Evolutionary conservation across 805 yeast genomes (phyloP).

Genomic region (Geotrichum ghanense): DNA sequence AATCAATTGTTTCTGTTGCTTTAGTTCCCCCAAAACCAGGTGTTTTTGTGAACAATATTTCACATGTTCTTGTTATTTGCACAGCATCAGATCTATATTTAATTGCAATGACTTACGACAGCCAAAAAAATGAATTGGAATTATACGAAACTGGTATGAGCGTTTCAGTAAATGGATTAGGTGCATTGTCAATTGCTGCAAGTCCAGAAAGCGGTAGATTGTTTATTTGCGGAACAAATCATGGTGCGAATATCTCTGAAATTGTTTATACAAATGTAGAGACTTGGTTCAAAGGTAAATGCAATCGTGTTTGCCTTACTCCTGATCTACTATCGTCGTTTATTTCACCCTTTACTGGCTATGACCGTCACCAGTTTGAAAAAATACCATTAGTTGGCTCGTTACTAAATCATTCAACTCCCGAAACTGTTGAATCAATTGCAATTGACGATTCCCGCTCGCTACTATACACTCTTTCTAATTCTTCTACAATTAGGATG

Average conservation of each 20-base stretch:
- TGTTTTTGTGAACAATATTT: slow-evolving; percentile 69
- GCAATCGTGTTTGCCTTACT: slow-evolving; percentile 75
- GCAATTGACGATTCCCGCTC: slow-evolving; percentile 69
- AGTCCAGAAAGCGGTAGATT: slow-evolving; percentile 63
- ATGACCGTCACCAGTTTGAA: slow-evolving; percentile 5
- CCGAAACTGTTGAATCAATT: slow-evolving; percentile 53
- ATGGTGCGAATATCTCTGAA: slow-evolving; percentile 76
- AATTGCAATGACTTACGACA: slow-evolving; percentile 51
- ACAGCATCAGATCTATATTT: slow-evolving; percentile 73
- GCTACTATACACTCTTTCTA: slow-evolving; percentile 70
- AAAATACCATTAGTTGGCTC: slow-evolving; percentile 15
- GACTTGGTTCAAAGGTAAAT: slow-evolving; percentile 76
- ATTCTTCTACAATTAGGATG: slow-evolving; percentile 69
- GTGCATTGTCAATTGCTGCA: slow-evolving; percentile 49
- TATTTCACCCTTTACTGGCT: slow-evolving; percentile 39
- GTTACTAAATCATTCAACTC: slow-evolving; percentile 22
- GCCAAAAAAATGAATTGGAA: slow-evolving; percentile 36
- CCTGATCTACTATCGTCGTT: slow-evolving; percentile 23
- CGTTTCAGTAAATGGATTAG: slow-evolving; percentile 68
- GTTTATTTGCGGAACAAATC: slow-evolving; percentile 72
- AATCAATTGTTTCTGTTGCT: slow-evolving; percentile 64
- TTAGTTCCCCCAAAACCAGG: slow-evolving; percentile 73
- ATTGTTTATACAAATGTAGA: slow-evolving; percentile 71
- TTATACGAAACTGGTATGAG: slow-evolving; percentile 75
- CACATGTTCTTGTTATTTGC: slow-evolving; percentile 60